These are phyloP conservation scores for Juglanconis sp. DNA, from an alignment of 2,329 filamentous ascomycete genomes.

Conservation along the genomic window DNA sequence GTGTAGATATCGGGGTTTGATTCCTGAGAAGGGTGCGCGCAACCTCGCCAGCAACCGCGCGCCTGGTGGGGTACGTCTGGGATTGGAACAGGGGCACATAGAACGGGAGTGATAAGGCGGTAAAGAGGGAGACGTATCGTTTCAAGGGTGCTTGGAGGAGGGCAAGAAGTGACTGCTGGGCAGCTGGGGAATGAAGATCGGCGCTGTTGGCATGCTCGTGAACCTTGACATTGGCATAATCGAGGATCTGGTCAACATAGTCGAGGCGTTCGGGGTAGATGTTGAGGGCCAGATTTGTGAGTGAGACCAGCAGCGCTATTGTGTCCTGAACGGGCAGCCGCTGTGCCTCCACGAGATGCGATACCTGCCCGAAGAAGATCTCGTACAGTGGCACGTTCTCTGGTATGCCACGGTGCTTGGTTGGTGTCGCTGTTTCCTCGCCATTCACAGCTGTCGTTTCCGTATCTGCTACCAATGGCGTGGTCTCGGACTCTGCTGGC, in stretches of 20 bases:
- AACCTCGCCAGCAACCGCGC: conserved; percentile 87
- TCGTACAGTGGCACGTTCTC: conserved; percentile 88
- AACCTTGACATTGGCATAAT: conserved; percentile 83
- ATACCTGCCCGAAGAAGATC: conserved; percentile 94
- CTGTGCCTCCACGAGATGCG: conserved; percentile 87
- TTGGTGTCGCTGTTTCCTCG: conserved; percentile 28
- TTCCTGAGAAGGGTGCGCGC: conserved; percentile 79
- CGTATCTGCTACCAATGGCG: conserved; percentile 43
- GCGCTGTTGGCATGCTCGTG: conserved; percentile 87
- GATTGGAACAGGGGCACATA: conserved; percentile 87
- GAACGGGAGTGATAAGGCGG: conserved; percentile 86
- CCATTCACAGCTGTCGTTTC: conserved; percentile 48
- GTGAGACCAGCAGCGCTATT: conserved; percentile 87
- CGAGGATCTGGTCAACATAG: conserved; percentile 91
- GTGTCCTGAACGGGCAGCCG: conserved; percentile 91
- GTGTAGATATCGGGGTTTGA: conserved; percentile 73
- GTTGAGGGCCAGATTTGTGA: conserved; percentile 89
- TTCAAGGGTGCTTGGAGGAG: conserved; percentile 88
- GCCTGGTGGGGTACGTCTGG: conserved; percentile 87
- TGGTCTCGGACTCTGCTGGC: conserved; percentile 31
- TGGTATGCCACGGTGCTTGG: conserved; percentile 55
- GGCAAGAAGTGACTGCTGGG: conserved; percentile 84
- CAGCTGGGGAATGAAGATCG: conserved; percentile 84
- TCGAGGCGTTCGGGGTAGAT: conserved; percentile 91
- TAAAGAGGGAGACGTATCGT: conserved; percentile 90